Evolutionary conservation across 805 yeast genomes (phyloP), one percentile per base, ranked within the genome.

Genomic region (Maudiozyma barnettii): DNA sequence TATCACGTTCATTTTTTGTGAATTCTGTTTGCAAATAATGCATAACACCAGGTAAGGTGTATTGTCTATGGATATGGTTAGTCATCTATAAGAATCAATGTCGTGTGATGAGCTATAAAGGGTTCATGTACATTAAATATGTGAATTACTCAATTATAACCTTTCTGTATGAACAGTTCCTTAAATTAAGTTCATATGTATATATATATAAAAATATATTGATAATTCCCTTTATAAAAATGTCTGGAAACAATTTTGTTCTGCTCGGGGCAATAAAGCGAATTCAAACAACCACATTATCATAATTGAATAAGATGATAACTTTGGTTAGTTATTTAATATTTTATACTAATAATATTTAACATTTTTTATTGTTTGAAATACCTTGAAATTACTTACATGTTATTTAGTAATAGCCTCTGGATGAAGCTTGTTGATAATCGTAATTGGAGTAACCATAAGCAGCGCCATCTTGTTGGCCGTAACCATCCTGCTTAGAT

Each of bases 21-120:
- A 79, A 79, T 54, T 80, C 84, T 21, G 75, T 66, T 57, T 80
- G 84, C 55, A 80, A 68, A 51, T 75, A 80, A 56, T 77, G 75
- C 78, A 80, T 77, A 30, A 80, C 79, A 44, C 84, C 84, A 39
- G 72, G 70, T 30, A 64, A 44, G 16, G 66, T 58, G 47, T 63
- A 63, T 19, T 54, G 58, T 21, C 56, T 56, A 39, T 52, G 59
- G 43, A 52, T 40, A 18, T 52, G 53, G 9, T 19, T 39, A 12
- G 41, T 23, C 47, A 48, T 47, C 8, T 26, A 4, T 4, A 9
- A 26, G 30, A 2, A 9, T 6, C 10, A 4, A 26, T 9, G 10
- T 26, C 8, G 8, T 26, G 26, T 6, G 10, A 12, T 26, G 8
- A 26, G 30, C 10, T 26, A 6, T 12, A 26, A 26, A 26, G 26